phyloP scores from a whole-genome alignment of 1,139 yeast species.

The Taphrina pruni region DNA sequence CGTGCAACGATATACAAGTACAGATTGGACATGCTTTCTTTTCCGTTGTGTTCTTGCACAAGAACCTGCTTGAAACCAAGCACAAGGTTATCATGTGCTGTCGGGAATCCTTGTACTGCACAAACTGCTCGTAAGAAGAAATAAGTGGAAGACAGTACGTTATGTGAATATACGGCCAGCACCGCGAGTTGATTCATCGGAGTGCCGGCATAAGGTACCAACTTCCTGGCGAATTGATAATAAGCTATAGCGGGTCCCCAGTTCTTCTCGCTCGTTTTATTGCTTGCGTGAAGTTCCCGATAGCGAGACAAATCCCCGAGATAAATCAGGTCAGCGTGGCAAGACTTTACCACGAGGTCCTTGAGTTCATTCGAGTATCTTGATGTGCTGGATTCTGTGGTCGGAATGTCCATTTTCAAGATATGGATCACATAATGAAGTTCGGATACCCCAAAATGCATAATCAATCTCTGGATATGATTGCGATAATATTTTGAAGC shows the following conservation, averaged over 20 bases:
- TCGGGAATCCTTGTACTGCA: conserved; percentile 45
- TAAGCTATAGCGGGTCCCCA: conserved; percentile 46
- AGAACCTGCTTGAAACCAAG: conserved; percentile 45
- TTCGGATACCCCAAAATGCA: conserved; percentile 42
- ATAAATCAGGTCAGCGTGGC: conserved; percentile 43
- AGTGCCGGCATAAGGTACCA: conserved; percentile 45
- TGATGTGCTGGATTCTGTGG: not conserved
- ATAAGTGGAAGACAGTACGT: conserved; percentile 45
- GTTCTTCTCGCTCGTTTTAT: conserved; percentile 41
- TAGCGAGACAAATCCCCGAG: conserved; percentile 48
- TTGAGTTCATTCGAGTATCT: conserved; percentile 8
- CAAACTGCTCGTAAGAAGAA: conserved; percentile 46
- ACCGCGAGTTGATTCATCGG: conserved; percentile 48
- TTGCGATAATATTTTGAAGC: conserved; percentile 43
- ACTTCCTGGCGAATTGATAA: conserved; percentile 45
- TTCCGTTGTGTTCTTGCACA: conserved; percentile 5
- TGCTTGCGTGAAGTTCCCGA: conserved; percentile 44
- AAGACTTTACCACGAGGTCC: conserved; percentile 41
- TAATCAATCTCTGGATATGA: conserved; percentile 42
- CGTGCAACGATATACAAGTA: conserved; percentile 9
- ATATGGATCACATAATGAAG: conserved; percentile 41
- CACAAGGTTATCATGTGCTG: conserved; percentile 44
- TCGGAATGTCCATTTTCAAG: conserved; percentile 38
- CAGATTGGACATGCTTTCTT: conserved; percentile 12
- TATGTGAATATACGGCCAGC: conserved; percentile 43